These are phyloP conservation scores for Podospora appendiculata DNA, from an alignment of 495 filamentous ascomycete genomes.

Conservation along the genomic window DNA sequence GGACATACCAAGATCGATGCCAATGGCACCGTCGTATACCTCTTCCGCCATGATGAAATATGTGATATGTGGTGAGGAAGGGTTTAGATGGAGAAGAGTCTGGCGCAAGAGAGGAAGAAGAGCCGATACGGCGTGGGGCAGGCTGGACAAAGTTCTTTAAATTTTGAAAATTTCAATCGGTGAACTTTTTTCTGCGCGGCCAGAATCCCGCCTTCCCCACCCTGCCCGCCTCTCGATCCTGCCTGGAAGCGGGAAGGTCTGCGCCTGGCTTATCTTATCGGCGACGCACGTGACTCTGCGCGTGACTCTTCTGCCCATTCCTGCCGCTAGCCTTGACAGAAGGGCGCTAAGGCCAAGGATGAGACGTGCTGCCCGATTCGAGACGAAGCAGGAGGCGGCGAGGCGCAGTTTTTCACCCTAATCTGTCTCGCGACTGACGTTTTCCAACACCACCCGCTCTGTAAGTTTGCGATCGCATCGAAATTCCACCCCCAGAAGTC, in stretches of 20 bases:
- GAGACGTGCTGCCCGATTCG: not conserved
- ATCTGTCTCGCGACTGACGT: conserved; percentile 8
- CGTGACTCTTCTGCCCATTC: not conserved
- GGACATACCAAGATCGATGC: conserved; percentile 93
- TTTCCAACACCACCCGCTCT: not conserved
- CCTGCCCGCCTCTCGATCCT: not conserved
- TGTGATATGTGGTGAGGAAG: conserved; percentile 8
- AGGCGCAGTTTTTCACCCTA: conserved; percentile 4
- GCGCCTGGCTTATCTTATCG: not conserved
- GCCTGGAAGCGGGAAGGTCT: not conserved
- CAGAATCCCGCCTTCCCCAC: conserved; percentile 16
- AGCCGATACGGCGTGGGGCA: conserved; percentile 25
- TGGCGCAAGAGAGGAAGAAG: conserved; percentile 17
- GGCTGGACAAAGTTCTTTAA: conserved; percentile 15
- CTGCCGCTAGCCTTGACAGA: not conserved
- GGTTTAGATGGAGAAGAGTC: conserved; percentile 17
- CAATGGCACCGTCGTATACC: conserved; percentile 98
- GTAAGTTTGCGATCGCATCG: conserved; percentile 8
- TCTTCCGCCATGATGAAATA: conserved; percentile 66
- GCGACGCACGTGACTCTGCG: not conserved
- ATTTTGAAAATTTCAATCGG: conserved; percentile 25
- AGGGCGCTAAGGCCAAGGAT: no score
- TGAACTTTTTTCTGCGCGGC: conserved; percentile 21
- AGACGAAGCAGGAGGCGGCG: not conserved
- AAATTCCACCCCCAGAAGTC: not conserved